Evolutionary conservation across 2,329 filamentous ascomycete species (phyloP), one percentile per base, ranked within the genome.

Genomic region (Lasiodiplodia theobromae): DNA sequence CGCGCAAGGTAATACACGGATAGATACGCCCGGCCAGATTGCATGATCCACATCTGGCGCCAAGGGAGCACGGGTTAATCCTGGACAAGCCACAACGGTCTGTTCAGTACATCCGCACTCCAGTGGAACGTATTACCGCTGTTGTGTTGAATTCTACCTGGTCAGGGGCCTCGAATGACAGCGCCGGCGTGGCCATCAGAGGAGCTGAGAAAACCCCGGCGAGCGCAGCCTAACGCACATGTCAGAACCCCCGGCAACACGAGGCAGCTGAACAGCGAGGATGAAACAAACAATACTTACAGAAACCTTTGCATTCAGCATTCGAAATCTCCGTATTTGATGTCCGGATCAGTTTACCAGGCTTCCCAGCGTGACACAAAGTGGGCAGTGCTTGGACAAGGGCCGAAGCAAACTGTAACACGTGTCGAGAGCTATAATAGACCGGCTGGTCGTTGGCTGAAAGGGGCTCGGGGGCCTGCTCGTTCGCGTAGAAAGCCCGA

Each of bases 31-130:
- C 18, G 31, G n/a, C 38, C 16, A 51, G 63, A 66, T 44, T 67
- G 65, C 65, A 67, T 57, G 52, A 67, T 67, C 65, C 63, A 57
- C 14, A 18, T 49, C 44, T 38, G 40, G n/a, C 65, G 53, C 53
- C 65, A 49, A 40, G 52, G 65, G 52, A 67, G 54, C 65, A 67
- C 65, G 47, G 40, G 53, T 38, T 56, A 38, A 51, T n/a, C 52
- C 44, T 37, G 65, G 65, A 40, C 53, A 67, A 66, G 53, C 65
- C 52, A 49, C 52, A 67, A 67, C 65, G 65, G 65, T 67, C 52
- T 67, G 44, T 67, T 67, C 53, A 60, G 65, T 67, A 21, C 40
- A 37, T 51, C 65, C 25, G 53, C 65, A 57, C 23, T 31, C 18
- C 8, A 2, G 65, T 67, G 65, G 14, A 67, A 67, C 65, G 65